A percentile compares a stretch with the other conserved stretches of the same genome.
These are phyloP conservation scores for Haematococcus sp. DNA, from an alignment of 139 green algal species.

Conservation along the genomic window DNA sequence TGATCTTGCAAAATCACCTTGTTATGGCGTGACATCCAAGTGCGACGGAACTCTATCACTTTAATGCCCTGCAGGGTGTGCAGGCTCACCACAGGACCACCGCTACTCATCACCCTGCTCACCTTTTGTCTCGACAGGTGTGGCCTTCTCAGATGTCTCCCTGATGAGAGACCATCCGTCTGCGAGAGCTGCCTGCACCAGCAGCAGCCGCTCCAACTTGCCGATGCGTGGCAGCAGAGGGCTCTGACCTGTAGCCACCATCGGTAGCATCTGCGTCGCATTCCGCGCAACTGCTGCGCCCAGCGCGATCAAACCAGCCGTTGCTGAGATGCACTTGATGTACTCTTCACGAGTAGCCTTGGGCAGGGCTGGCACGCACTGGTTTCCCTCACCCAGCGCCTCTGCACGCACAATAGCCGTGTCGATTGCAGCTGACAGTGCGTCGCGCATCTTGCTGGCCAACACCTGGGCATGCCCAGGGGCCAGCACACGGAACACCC, in stretches of 20 bases:
- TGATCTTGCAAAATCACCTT: too few species aligned
- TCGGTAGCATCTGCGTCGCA: slow-evolving; percentile 50
- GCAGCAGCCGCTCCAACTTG: slow-evolving; percentile 62
- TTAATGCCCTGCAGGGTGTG: too few species aligned
- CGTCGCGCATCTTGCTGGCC: slow-evolving; percentile 28
- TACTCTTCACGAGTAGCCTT: slow-evolving; percentile 33
- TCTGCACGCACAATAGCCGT: slow-evolving; percentile 5
- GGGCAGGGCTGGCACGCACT: slow-evolving; percentile 27
- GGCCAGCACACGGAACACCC: slow-evolving; percentile 68
- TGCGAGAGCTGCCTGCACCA: slow-evolving; percentile 60
- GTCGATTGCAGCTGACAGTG: slow-evolving; percentile 19
- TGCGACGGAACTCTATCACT: too few species aligned
- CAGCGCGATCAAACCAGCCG: slow-evolving; percentile 59
- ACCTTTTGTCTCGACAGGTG: too few species aligned
- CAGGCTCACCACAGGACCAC: too few species aligned
- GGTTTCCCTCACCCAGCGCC: neutral
- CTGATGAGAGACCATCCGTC: slow-evolving; percentile 45
- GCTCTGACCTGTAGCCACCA: slow-evolving; percentile 17
- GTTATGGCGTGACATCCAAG: too few species aligned
- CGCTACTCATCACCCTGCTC: too few species aligned
- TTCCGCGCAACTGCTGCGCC: slow-evolving; percentile 64
- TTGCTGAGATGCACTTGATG: slow-evolving; percentile 44
- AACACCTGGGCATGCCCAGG: slow-evolving; percentile 39
- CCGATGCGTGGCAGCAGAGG: slow-evolving; percentile 59
- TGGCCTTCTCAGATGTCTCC: slow-evolving; percentile 16